phyloP scores from a whole-genome alignment of 2,329 filamentous ascomycete genomes.

The Claviceps fusiformis region DNA sequence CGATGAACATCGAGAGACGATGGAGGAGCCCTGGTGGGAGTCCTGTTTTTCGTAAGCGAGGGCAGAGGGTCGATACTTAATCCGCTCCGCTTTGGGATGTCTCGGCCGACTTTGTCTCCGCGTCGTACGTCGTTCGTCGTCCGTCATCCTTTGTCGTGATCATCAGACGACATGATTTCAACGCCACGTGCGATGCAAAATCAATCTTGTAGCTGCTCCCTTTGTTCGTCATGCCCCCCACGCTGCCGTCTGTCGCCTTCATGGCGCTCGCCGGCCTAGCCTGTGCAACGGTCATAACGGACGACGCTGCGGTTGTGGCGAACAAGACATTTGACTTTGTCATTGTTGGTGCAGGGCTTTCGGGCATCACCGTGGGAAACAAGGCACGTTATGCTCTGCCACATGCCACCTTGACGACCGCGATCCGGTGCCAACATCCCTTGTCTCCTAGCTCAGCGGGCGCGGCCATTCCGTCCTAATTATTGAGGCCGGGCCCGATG shows the following conservation, averaged over 20 bases:
- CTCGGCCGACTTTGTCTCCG: too few relatives aligned
- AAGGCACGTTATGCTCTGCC: slow-evolving; percentile 4
- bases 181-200: too few relatives aligned
- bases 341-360: slow-evolving; percentile 25
- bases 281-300: slow-evolving; percentile 9
- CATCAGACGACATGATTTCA: too few relatives aligned
- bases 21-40: too few relatives aligned
- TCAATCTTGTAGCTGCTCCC: too few relatives aligned
- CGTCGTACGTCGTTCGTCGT: too few relatives aligned
- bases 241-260: background rate
- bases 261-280: background rate
- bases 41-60: too few relatives aligned
- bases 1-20: too few relatives aligned
- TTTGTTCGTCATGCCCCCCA: too few relatives aligned
- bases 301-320: slow-evolving; percentile 5
- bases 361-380: slow-evolving; percentile 16
- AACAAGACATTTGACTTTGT: slow-evolving; percentile 17
- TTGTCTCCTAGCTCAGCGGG: slow-evolving; percentile 8
- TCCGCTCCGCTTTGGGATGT: too few relatives aligned
- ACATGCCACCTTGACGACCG: background rate
- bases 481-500: slow-evolving; percentile 13
- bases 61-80: too few relatives aligned
- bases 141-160: too few relatives aligned
- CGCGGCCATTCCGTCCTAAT: slow-evolving; percentile 11
- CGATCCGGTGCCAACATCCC: background rate